Conservation (phyloP, 106 monocot species). For the Allium sativum region DNA sequence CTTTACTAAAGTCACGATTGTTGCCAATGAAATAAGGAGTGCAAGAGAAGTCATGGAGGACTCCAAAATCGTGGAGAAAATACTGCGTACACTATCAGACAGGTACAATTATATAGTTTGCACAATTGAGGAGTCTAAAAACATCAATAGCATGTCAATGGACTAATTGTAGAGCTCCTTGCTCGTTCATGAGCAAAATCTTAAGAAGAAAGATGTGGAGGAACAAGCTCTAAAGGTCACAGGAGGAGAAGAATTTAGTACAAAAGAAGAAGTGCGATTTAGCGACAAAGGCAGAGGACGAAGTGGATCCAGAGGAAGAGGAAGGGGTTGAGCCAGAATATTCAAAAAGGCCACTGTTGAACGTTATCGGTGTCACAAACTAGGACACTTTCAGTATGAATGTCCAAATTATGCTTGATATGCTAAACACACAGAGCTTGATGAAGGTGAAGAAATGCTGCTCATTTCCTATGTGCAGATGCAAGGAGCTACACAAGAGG, state of each 20-base stretch:
- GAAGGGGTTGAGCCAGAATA: background rate
- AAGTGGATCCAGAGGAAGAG: background rate
- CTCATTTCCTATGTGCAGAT: background rate
- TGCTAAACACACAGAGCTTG: conserved; percentile 2
- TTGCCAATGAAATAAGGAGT: background rate
- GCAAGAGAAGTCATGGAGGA: background rate
- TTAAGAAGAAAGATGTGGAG: no score
- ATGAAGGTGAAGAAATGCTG: no score
- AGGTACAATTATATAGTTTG: conserved; percentile 1
- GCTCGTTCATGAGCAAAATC: no score
- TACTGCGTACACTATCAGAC: background rate
- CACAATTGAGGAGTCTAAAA: conserved; percentile 1
- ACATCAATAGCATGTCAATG: no score
- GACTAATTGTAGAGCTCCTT: no score
- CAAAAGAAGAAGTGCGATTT: background rate
- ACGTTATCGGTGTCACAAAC: conserved; percentile 4
- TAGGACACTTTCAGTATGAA: conserved; percentile 4
- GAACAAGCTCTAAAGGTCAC: background rate
- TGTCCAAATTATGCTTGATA: conserved; percentile 3
- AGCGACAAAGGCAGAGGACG: background rate
- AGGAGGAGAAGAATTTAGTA: background rate
- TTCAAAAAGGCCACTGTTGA: background rate
- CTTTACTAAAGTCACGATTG: no score
- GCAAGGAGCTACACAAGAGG: background rate
- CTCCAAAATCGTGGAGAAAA: background rate